phyloP scores from a whole-genome alignment of 164 flowering plant genomes.

The Chimonanthus salicifolius region DNA sequence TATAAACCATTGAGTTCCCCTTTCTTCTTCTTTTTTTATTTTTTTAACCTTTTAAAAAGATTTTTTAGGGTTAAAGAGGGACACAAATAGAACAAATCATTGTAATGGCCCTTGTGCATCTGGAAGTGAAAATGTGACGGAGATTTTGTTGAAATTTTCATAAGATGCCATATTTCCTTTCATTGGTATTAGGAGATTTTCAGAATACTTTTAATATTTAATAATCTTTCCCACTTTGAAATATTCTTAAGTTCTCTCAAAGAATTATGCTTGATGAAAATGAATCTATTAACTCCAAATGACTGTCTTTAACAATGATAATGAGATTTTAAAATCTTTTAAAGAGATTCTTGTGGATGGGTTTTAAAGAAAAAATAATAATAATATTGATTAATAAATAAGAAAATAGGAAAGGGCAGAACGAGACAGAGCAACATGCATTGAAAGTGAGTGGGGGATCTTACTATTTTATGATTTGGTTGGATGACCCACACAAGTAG shows the following conservation, averaged over 20 bases:
- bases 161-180: no score
- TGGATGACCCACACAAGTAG: constrained; percentile 15
- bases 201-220: background rate
- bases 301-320: background rate
- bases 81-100: no score
- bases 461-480: constrained; percentile 11
- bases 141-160: no score
- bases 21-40: no score
- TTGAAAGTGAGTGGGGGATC: constrained; percentile 18
- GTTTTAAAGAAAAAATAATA: background rate
- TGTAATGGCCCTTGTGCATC: no score
- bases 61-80: no score
- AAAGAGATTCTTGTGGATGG: no score
- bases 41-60: no score
- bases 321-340: background rate
- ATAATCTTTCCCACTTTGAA: background rate
- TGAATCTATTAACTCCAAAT: background rate
- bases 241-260: background rate
- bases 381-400: background rate
- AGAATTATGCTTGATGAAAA: no score
- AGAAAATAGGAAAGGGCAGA: background rate
- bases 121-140: no score
- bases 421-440: background rate
- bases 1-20: no score
- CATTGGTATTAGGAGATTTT: no score